Conservation (phyloP, 768 basidiomycete species). For the Auricularia cornea region DNA sequence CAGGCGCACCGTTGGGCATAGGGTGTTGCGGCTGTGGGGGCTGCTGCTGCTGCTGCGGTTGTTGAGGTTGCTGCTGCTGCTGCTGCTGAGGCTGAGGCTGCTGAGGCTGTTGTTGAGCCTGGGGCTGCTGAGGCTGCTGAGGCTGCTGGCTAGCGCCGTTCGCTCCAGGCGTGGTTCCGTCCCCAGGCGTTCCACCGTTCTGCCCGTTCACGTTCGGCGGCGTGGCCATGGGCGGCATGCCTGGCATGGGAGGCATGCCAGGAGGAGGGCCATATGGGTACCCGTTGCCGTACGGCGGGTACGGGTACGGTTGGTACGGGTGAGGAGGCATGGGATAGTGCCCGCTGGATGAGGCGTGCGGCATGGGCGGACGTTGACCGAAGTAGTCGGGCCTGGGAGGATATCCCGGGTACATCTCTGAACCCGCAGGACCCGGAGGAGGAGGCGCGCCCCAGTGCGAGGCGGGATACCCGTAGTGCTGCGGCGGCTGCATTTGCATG, state of each 20-base stretch:
- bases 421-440: not conserved
- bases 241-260: not conserved
- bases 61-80: not conserved
- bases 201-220: not conserved
- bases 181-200: not conserved
- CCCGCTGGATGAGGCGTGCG: not conserved
- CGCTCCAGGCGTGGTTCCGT: not conserved
- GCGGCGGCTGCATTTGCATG: not conserved
- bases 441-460: not conserved
- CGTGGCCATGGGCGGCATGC: not conserved
- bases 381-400: not conserved
- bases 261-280: not conserved
- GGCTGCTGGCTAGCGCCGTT: not conserved
- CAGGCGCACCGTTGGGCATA: not conserved
- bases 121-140: not conserved
- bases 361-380: not conserved
- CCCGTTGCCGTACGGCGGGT: not conserved
- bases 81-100: not conserved
- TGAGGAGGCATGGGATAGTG: not conserved
- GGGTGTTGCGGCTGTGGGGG: not conserved
- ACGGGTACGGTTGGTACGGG: not conserved
- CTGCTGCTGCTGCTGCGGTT: not conserved
- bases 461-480: not conserved
- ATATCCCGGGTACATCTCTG: not conserved
- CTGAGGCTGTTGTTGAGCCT: not conserved